These are phyloP conservation scores for Fusarium sterilihyphosum DNA, from an alignment of 2,329 filamentous ascomycete genomes.

Conservation along the genomic window DNA sequence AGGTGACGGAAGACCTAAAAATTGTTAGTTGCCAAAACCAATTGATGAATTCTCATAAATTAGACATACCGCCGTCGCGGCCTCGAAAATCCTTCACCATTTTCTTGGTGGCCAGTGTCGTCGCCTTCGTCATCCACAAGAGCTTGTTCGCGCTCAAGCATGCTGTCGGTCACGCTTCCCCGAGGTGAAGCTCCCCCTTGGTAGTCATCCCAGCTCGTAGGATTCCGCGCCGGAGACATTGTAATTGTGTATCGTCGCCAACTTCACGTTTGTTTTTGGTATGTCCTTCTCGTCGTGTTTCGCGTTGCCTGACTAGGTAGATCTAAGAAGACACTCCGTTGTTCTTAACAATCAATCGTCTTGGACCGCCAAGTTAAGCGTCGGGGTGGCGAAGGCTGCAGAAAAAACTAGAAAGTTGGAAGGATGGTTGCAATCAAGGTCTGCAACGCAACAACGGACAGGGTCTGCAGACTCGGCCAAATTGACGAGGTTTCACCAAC, in stretches of 20 bases:
- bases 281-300: background rate
- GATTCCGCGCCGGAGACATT: conserved; percentile 50
- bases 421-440: conserved; percentile 20
- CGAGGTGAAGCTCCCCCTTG: conserved; percentile 55
- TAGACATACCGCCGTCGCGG: conserved; percentile 47
- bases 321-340: background rate
- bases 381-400: conserved; percentile 27
- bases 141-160: conserved; percentile 57
- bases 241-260: conserved; percentile 14
- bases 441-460: conserved; percentile 16
- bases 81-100: conserved; percentile 37
- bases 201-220: conserved; percentile 59
- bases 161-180: conserved; percentile 55
- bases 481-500: conserved; percentile 6
- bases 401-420: conserved; percentile 31
- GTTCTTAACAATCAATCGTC: background rate
- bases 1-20: too few relatives aligned
- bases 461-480: conserved; percentile 15
- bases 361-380: conserved; percentile 10
- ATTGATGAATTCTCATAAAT: background rate
- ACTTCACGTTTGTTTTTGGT: conserved; percentile 2
- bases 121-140: conserved; percentile 55
- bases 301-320: background rate
- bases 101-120: conserved; percentile 47
- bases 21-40: background rate